These are phyloP conservation scores for Ascochyta pisi DNA, from an alignment of 2,329 filamentous ascomycete genomes.

Conservation along the genomic window DNA sequence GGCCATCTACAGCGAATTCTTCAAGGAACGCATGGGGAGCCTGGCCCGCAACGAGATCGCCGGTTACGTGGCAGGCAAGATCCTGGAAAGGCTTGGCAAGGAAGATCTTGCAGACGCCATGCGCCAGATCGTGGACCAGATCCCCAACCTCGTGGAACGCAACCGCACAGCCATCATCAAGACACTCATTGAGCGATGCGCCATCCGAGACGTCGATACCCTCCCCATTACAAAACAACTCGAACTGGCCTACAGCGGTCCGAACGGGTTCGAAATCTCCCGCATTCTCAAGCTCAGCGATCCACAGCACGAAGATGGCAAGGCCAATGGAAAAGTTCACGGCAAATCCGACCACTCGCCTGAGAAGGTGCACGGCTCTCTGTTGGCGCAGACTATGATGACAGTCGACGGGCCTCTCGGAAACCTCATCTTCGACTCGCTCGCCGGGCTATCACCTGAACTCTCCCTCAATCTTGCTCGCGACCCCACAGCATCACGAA, in stretches of 20 bases:
- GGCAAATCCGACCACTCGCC: conserved; percentile 43
- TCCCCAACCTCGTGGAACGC: conserved; percentile 75
- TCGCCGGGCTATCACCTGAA: conserved; percentile 59
- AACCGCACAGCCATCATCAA: conserved; percentile 80
- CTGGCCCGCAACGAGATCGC: conserved; percentile 90
- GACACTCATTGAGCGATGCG: conserved; percentile 82
- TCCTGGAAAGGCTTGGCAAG: conserved; percentile 83
- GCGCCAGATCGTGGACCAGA: conserved; percentile 73
- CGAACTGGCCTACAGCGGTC: conserved; percentile 61
- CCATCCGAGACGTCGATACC: conserved; percentile 68
- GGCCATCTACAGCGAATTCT: conserved; percentile 77
- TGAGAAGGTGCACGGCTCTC: conserved; percentile 78
- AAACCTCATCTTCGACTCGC: conserved; percentile 71
- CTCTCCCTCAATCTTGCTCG: conserved; percentile 68
- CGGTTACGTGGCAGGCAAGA: conserved; percentile 82
- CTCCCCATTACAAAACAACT: conserved; percentile 63
- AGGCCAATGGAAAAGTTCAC: conserved; percentile 25
- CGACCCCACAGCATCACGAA: conserved; percentile 64
- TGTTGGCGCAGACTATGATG: conserved; percentile 82
- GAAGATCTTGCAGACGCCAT: conserved; percentile 81
- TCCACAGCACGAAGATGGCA: conserved; percentile 49
- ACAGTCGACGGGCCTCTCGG: conserved; percentile 72
- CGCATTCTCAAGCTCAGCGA: conserved; percentile 67
- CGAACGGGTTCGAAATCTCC: conserved; percentile 60
- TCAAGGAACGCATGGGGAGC: conserved; percentile 79